Percentiles rank a stretch among this genome's conserved stretches.
phyloP scores from a whole-genome alignment of 345 rosid genomes.

The Brassica rapa region DNA sequence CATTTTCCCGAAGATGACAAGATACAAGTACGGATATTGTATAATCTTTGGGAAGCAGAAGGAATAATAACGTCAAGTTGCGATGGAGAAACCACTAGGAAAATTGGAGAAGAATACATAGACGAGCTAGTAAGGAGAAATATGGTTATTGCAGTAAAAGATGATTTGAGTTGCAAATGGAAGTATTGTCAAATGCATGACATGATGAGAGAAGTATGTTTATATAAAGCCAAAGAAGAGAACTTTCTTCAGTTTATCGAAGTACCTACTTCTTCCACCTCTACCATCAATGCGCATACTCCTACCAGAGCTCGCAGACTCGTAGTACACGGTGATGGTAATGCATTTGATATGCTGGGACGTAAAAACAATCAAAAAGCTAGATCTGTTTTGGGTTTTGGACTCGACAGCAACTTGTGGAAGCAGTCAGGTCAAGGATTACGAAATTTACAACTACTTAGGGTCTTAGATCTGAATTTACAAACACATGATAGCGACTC shows the following conservation, averaged over 20 bases:
- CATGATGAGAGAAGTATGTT: conserved; percentile 35
- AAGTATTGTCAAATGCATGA: conserved; percentile 29
- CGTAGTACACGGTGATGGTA: not conserved
- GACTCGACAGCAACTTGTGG: not conserved
- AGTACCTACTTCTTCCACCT: too few species aligned
- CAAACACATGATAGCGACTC: too few species aligned
- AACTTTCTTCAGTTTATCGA: not conserved
- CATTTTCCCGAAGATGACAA: conserved; percentile 17
- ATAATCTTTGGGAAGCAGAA: conserved; percentile 46
- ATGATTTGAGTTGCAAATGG: not conserved
- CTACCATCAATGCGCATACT: too few species aligned
- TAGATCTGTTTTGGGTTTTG: conserved; percentile 20
- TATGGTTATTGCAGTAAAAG: conserved; percentile 39
- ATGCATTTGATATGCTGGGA: not conserved
- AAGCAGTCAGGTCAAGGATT: not conserved
- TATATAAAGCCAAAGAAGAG: conserved; percentile 29
- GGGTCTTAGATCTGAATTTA: not conserved
- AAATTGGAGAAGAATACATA: conserved; percentile 34
- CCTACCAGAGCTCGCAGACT: too few species aligned
- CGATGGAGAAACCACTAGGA: too few species aligned
- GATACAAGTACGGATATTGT: conserved; percentile 31
- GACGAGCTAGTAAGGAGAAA: conserved; percentile 36
- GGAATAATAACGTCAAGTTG: conserved; percentile 24
- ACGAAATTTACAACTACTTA: conserved; percentile 30
- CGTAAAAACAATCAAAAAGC: not conserved